Base-by-base conservation (phyloP, 371 early-diverging fungal species). In the Rhizopus stolonifer region DNA sequence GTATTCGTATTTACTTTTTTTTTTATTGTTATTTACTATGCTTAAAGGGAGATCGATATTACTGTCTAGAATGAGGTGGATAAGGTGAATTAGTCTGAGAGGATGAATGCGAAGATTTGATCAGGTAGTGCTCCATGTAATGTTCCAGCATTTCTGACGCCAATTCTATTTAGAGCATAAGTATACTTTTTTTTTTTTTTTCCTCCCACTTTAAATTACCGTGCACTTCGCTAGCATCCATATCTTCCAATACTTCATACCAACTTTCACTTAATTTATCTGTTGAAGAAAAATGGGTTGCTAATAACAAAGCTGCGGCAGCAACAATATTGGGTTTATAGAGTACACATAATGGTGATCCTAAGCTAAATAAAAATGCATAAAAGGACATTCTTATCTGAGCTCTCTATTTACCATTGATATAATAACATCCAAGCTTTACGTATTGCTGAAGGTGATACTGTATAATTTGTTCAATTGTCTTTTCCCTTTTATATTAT, bases 381-480 rank as follows among this genome's bases (percentile, higher is more conserved):
- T 29, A 32, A 21, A 44, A 17, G 2, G 22, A 15, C n/a, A n/a
- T n/a, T 14, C 17, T 31, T 0, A 6, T 31, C 17, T 34, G 24
- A 15, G 14, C 4, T 9, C 18, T 23, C 9, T 31, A 25, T 51
- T 55, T 54, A 71, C 71, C 81, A 74, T 58, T 88, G 87, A 45
- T 76, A 82, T 8, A 88, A 53, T 23, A 88, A 72, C 45, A 72
- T 80, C 88, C 88, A 88, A 38, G 86, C 84, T 50, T 76, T 75
- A 34, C 79, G 75, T 36, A 72, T 67, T 48, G 79, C 54, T 51
- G 74, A 67, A 24, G 61, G 52, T 7, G 72, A 64, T 24, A 72
- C 85, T 81, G 61, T 43, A 54, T 58, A 43, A 34, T 14, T 17
- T 38, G n/a, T n/a, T n/a, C n/a, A n/a, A n/a, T n/a, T n/a, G n/a